Base-by-base conservation (phyloP, 139 green algal genomes). In the Coelastrella sp. region DNA sequence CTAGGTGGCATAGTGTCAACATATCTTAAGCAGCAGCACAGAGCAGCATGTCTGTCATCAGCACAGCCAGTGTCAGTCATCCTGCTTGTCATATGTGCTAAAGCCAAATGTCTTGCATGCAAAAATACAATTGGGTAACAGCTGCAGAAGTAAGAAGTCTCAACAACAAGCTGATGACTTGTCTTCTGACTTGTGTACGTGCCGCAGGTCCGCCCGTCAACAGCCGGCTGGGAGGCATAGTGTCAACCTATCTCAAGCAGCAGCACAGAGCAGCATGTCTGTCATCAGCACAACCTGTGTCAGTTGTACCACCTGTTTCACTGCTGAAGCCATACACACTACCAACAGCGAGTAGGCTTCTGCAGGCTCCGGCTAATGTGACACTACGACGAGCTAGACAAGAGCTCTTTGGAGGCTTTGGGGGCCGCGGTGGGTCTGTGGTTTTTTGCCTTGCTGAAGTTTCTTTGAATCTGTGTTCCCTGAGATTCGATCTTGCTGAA, bases 21-120 rank as follows among this genome's bases (percentile, higher is more conserved):
- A 6, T 95, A 96, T 89, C 94, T 98, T 22, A 92, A 93, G 89
- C 94, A 97, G 74, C 96, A 97, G 94, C 96, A 97, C 92, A 73
- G 92, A 19, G 88, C 91, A 19, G 91, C 93, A 8, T 94, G 90
- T 87, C 87, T 94, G 66, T 75, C 93, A 71, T 93, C 92, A 20
- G 74, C 88, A 8, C 88, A 89, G 11, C 96, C 96, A 13, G 94
- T 97, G 10, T 93, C 94, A 56, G 92, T 94, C 16, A 91, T 97
- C n/a, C n/a, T n/a, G n/a, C n/a, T n/a, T n/a, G n/a, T n/a, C n/a
- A n/a, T n/a, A n/a, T n/a, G n/a, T n/a, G n/a, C n/a, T n/a, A n/a
- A n/a, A n/a, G n/a, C n/a, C n/a, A n/a, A n/a, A n/a, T n/a, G n/a
- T n/a, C n/a, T n/a, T n/a, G n/a, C n/a, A n/a, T n/a, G n/a, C n/a